Base-by-base conservation (phyloP, 2,329 filamentous ascomycete genomes). In the Phyllosticta citriasiana region DNA sequence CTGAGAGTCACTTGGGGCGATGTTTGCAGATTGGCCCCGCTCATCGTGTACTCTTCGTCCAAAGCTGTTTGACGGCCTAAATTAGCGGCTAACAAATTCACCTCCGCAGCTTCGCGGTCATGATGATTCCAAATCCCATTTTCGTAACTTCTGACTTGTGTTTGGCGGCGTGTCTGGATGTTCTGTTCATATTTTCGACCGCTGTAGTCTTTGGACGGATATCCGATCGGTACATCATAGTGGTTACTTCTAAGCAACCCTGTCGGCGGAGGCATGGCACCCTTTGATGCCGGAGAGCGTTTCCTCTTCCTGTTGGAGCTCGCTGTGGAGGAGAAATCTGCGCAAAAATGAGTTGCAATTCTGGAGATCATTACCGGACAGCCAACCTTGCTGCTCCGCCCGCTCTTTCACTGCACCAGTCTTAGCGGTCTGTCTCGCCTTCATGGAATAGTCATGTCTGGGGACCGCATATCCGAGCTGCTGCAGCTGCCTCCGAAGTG, bases 391-490 rank as follows among this genome's bases (percentile, higher is more conserved):
- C 19, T 27, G 3, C 4, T 10, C 9, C 6, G 30, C 26, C 2
- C 2, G 8, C 4, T 26, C 30, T n/a, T 16, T 24, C 4, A 3
- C 52, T 12, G 33, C 25, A 25, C 30, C n/a, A 4, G 3, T 25
- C 51, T 12, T 12, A 7, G 51, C 19, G 4, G 8, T 4, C 19
- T 25, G 51, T 4, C 4, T 22, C 4, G 10, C 51, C 19, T 53
- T 53, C 26, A 53, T 30, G 16, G 60, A 50, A 26, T 63, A 63
- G n/a, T 61, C 57, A 24, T 10, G 55, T 40, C 47, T 47, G 1
- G 63, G 59, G 7, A 63, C 53, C 2, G 47, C 57, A 24, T 64
- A 64, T 1, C 64, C 63, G 1, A 64, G 52, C 19, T 27, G 25
- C 5, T 26, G 22, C 2, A 64, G 61, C 55, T 65, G 58, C 5